phyloP scores from a whole-genome alignment of 305 asterid species.

The Petunia hybrid region DNA sequence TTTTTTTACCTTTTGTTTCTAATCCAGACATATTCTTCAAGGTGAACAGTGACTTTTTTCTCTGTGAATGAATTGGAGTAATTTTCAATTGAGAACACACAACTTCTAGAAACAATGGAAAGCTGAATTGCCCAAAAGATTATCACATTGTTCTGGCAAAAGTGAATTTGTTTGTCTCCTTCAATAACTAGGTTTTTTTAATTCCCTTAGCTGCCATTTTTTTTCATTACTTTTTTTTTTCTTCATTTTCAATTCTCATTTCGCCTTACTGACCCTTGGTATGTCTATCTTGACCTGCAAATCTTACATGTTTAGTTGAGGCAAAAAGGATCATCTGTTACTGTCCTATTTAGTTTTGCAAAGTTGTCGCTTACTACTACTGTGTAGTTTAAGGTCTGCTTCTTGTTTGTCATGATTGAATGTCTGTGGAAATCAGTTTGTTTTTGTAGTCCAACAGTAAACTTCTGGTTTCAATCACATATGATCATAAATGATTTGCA shows the following conservation, averaged over 20 bases:
- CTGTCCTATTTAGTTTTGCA: neutral
- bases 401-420: neutral
- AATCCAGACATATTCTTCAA: neutral
- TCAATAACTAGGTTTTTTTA: neutral
- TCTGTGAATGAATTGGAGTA: too few relatives aligned
- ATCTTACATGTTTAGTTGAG: conserved; percentile 2
- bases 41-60: neutral
- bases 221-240: neutral
- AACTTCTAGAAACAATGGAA: neutral
- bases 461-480: neutral
- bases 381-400: neutral
- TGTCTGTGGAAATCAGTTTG: neutral
- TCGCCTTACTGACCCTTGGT: neutral
- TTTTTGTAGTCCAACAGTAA: neutral
- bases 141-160: neutral
- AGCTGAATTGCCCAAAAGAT: conserved; percentile 1
- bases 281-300: neutral
- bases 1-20: neutral
- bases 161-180: neutral
- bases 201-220: neutral
- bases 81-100: neutral
- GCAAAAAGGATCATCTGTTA: neutral
- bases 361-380: neutral
- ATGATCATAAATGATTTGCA: neutral
- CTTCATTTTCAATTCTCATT: neutral